phyloP scores from a whole-genome alignment of 2,329 filamentous ascomycete species.

The Fusarium gaditjirri region DNA sequence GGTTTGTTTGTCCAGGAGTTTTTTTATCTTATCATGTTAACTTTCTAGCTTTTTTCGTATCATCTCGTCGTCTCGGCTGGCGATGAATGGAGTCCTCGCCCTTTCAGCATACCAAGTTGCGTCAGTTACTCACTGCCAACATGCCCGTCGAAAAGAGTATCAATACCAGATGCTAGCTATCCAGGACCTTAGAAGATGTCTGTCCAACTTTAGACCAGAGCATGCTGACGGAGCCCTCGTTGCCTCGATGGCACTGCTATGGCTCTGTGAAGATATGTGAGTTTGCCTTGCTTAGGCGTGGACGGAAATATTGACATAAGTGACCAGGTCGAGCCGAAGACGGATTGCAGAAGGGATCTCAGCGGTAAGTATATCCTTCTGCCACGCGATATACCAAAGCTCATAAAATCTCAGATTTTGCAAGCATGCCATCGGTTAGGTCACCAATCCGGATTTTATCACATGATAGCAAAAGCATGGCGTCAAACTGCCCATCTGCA shows the following conservation, averaged over 20 bases:
- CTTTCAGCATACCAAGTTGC: constrained; percentile 28
- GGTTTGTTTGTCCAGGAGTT: background rate
- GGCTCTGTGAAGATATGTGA: constrained; percentile 30
- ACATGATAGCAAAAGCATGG: constrained; percentile 19
- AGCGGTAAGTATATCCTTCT: background rate
- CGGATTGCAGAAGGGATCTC: constrained; percentile 25
- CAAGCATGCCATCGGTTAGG: constrained; percentile 10
- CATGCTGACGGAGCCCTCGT: constrained; percentile 25
- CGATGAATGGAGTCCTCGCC: constrained; percentile 25
- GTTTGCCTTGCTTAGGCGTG: background rate
- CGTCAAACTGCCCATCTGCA: background rate
- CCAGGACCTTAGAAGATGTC: constrained; percentile 12
- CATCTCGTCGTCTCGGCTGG: constrained; percentile 13
- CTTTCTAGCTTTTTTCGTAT: constrained; percentile 19
- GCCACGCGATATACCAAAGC: fast-evolving
- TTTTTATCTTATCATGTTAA: background rate
- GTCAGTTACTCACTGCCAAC: constrained; percentile 14
- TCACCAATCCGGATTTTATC: constrained; percentile 13
- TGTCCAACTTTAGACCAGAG: constrained; percentile 9
- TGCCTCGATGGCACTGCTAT: constrained; percentile 18
- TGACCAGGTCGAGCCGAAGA: constrained; percentile 4
- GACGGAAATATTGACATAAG: background rate
- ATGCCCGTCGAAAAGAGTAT: constrained; percentile 25
- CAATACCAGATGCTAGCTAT: constrained; percentile 31
- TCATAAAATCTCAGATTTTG: background rate